Evolutionary conservation across 352 stramenopile species (phyloP), one percentile per base, ranked within the genome.

Genomic region (Thalassiosira ordinaria): DNA sequence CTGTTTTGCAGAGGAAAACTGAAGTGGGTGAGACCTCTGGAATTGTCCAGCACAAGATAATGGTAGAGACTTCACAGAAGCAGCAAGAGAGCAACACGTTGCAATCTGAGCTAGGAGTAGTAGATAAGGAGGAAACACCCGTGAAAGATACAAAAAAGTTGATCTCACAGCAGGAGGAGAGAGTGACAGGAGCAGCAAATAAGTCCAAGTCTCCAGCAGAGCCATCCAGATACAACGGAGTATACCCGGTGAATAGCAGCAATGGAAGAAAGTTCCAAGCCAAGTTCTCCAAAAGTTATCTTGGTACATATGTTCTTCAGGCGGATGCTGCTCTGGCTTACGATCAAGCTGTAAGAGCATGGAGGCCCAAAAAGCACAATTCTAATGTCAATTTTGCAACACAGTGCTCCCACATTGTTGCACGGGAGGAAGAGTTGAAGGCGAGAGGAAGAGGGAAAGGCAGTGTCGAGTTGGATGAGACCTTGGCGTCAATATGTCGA

Each of bases 271-370:
- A 39, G 6, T 60, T 24, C 51, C 22, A 60, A 39, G 51, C 51
- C 22, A 16, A 22, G 13, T 60, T 41, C 51, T 37, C 51, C 2
- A 39, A 39, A 7, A 22, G 39, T 39, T 24, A 24, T 20, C 24
- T 60, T 4, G 51, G 51, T 22, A 39, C 51, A 8, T 60, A 60
- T 18, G 26, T 60, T 1, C 51, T 60, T 2, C 13, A 39, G 14
- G 51, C 24, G 11, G 51, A 60, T 13, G 51, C 51, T 7, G 51
- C 51, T 5, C 51, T 60, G 1, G 51, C 51, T 2, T 60, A 60
- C 18, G 51, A 60, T 22, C 22, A 24, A 39, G 7, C 11, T 24
- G 51, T 60, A 24, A 35, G 51, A 39, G 22, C 22, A 4, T 39
- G 51, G 4, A 2, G 18, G n/a, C 2, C 4, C 3, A 60, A 60